phyloP scores from a whole-genome alignment of 1,139 yeast genomes.

The Debaryomycetaceae sp. region DNA sequence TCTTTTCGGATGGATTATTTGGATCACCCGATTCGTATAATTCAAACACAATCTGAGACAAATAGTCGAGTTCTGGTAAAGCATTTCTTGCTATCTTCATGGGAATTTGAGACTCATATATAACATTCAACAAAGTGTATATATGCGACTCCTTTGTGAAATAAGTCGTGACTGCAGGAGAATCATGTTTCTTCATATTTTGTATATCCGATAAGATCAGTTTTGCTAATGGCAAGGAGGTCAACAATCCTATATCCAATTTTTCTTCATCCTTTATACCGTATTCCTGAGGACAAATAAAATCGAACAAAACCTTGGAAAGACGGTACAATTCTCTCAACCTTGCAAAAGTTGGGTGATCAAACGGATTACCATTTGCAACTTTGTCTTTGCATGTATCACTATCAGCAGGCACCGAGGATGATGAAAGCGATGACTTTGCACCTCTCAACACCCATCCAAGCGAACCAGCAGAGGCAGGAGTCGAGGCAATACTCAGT shows the following conservation, averaged over 20 bases:
- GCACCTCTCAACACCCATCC: conserved; percentile 72
- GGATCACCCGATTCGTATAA: conserved; percentile 78
- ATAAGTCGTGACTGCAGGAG: conserved; percentile 82
- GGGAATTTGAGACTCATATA: conserved; percentile 92
- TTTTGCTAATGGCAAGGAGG: conserved; percentile 90
- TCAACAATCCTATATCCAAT: conserved; percentile 89
- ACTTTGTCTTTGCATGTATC: conserved; percentile 17
- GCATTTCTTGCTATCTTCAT: conserved; percentile 93
- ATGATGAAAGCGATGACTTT: conserved; percentile 20
- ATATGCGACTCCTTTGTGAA: conserved; percentile 97
- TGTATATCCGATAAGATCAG: conserved; percentile 81
- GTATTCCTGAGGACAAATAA: conserved; percentile 97
- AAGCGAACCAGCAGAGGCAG: conserved; percentile 60
- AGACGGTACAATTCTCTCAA: conserved; percentile 84
- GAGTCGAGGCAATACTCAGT: conserved; percentile 22
- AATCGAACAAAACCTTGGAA: conserved; percentile 92
- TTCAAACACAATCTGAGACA: conserved; percentile 93
- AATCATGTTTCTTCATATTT: conserved; percentile 70
- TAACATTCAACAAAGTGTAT: conserved; percentile 84
- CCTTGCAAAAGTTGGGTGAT: conserved; percentile 73
- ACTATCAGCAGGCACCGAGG: conserved; percentile 19
- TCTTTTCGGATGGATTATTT: conserved; percentile 57
- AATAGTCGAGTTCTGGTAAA: conserved; percentile 90
- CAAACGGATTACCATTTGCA: conserved; percentile 60
- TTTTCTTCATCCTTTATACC: conserved; percentile 96